Percentiles rank a stretch among this genome's conserved stretches.
Conservation (phyloP, 2,329 filamentous ascomycete species). For the Coniella lustricola region DNA sequence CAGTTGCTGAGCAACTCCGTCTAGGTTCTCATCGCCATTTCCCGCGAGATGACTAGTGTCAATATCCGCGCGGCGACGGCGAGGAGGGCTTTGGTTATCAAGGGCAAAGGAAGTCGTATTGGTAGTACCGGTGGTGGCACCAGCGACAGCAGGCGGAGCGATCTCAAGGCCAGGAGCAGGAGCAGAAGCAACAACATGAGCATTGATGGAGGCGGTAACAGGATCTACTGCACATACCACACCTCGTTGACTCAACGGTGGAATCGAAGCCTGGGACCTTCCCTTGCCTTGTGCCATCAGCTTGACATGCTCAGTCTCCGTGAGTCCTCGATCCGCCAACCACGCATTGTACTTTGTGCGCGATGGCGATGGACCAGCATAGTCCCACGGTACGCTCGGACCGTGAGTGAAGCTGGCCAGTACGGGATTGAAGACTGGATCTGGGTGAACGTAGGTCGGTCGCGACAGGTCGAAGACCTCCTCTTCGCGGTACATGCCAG, state of each 20-base stretch:
- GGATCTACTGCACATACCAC: too few relatives aligned
- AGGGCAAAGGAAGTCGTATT: too few relatives aligned
- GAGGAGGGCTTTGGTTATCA: too few relatives aligned
- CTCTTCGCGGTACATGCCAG: slow-evolving; percentile 21
- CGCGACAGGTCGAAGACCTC: slow-evolving; percentile 9
- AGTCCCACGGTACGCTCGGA: slow-evolving; percentile 20
- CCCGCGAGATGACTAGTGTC: too few relatives aligned
- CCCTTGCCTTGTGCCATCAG: not conserved
- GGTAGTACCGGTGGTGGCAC: too few relatives aligned
- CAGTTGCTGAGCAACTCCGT: too few relatives aligned
- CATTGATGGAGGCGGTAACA: not conserved
- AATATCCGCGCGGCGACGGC: too few relatives aligned
- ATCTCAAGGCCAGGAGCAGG: not conserved
- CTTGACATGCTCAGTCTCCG: not conserved
- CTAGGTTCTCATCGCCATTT: too few relatives aligned
- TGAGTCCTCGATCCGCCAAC: slow-evolving; percentile 2
- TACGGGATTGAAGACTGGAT: slow-evolving; percentile 21
- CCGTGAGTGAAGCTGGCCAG: slow-evolving; percentile 21
- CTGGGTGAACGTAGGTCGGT: slow-evolving; percentile 18
- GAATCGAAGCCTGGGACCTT: not conserved
- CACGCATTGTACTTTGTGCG: slow-evolving; percentile 1
- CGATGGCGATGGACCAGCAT: slow-evolving; percentile 18
- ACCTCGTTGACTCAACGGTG: not conserved
- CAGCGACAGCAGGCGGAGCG: too few relatives aligned
- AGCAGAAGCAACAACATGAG: not conserved